Conservation (phyloP, 257 asterid species). For the Fraxinus anomala region DNA sequence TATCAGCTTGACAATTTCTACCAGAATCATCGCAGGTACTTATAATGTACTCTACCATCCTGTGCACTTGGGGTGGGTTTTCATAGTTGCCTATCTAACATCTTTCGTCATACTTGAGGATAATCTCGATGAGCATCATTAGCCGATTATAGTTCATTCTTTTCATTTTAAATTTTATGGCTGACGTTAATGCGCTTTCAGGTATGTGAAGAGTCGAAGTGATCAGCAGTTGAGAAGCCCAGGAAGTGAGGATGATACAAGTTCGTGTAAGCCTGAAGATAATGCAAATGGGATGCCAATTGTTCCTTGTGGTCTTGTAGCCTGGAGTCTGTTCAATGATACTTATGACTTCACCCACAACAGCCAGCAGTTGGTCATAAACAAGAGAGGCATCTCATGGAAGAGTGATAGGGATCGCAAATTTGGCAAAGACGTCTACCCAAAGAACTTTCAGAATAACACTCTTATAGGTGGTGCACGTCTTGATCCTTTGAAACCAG, state of each 20-base stretch:
- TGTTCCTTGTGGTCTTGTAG: constrained; percentile 98
- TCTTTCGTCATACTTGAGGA: not conserved
- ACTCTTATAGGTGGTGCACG: constrained; percentile 62
- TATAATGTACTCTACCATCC: constrained; percentile 14
- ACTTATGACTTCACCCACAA: constrained; percentile 61
- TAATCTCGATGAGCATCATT: constrained; percentile 8
- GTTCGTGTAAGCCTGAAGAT: constrained; percentile 83
- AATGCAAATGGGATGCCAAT: constrained; percentile 46
- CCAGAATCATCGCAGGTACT: constrained; percentile 72
- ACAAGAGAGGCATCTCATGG: constrained; percentile 81
- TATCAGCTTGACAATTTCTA: constrained; percentile 58
- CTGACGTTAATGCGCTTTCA: constrained; percentile 16
- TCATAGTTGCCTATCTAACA: constrained; percentile 5
- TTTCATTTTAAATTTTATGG: not conserved
- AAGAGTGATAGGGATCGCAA: constrained; percentile 91
- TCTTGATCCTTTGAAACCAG: constrained; percentile 54
- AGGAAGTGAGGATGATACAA: constrained; percentile 34
- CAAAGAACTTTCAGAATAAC: constrained; percentile 75
- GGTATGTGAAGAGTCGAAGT: constrained; percentile 95
- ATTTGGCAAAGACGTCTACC: constrained; percentile 79
- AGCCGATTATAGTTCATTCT: not conserved
- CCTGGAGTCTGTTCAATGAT: constrained; percentile 95
- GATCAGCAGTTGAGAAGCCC: constrained; percentile 76
- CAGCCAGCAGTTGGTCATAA: constrained; percentile 54
- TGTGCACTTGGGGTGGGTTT: not conserved